Evolutionary conservation across 148 eudicot genomes (phyloP), one percentile per base, ranked within the genome.

Genomic region (Drosera capensis): DNA sequence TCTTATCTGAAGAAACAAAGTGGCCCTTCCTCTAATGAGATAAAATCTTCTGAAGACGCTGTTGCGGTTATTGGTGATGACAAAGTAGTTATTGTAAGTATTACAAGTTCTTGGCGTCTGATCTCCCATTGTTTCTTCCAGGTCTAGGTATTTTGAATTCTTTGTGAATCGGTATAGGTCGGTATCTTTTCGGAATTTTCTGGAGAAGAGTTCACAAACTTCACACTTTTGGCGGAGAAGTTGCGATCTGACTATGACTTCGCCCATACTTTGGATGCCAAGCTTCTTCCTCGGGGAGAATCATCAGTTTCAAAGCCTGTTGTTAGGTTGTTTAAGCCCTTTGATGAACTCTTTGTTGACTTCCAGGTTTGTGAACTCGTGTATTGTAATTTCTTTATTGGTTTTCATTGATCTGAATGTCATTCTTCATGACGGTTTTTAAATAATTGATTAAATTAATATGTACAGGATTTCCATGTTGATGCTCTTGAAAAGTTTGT

Each of bases 171-270:
- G 40, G 23, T 48, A n/a, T 66, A 75, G 87, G 79, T 75, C 59
- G 87, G 82, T 30, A 59, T 79, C 43, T 79, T 79, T 46, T 79
- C 76, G 1, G 71, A 75, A 44, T 79, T 79, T 28, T 72, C 87
- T 20, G 87, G 87, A 20, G 79, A 79, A 26, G 71, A 75, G 56
- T 80, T 43, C 55, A 54, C 58, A 22, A 72, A 71, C 46, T 80
- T 72, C 54, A 64, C 52, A 14, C 51, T 77, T 52, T 37, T 80
- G 51, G 71, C 82, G 22, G 77, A 80, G 55, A 75, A 66, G 39
- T 59, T 80, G 66, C 79, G 79, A 1, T 57, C 77, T 43, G 88
- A 80, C 19, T 72, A 72, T 48, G 79, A 80, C 23, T 80, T 80
- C 57, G 72, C 63, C 37, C 82, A 76, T 48, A 76, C 88, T 38